These are phyloP conservation scores for Eutrema salsugineum DNA, from an alignment of 441 rosid genomes.

Conservation along the genomic window DNA sequence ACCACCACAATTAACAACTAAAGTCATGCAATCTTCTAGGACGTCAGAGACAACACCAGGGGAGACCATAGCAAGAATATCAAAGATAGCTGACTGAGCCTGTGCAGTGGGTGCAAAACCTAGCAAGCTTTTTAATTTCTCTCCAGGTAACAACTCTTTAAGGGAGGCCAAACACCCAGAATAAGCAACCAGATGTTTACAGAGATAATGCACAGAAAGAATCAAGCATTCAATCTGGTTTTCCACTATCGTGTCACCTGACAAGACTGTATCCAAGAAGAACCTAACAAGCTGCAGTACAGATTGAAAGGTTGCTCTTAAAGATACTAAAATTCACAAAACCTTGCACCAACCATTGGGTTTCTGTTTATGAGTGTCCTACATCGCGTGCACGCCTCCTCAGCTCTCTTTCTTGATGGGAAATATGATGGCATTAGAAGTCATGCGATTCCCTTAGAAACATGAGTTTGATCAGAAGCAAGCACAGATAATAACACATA, in stretches of 20 bases:
- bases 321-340: slow-evolving; percentile 66
- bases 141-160: slow-evolving; percentile 52
- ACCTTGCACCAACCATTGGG: slow-evolving; percentile 88
- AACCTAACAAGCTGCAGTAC: slow-evolving; percentile 66
- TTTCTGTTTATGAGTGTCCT: slow-evolving; percentile 84
- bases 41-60: slow-evolving; percentile 47
- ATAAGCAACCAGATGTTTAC: slow-evolving; percentile 52
- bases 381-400: too few species aligned
- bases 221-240: slow-evolving; percentile 76
- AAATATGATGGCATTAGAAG: slow-evolving; percentile 90
- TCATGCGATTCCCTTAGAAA: slow-evolving; percentile 70
- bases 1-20: slow-evolving; percentile 56
- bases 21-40: too few species aligned
- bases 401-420: slow-evolving; percentile 70
- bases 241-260: slow-evolving; percentile 42
- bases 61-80: slow-evolving; percentile 48
- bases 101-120: slow-evolving; percentile 56
- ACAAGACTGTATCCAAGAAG: slow-evolving; percentile 50
- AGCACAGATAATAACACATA: slow-evolving; percentile 65
- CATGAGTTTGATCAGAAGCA: slow-evolving; percentile 69
- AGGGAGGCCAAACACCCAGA: slow-evolving; percentile 49
- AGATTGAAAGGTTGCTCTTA: slow-evolving; percentile 62
- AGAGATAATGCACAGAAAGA: slow-evolving; percentile 52
- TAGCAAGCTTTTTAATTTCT: slow-evolving; percentile 51
- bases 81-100: slow-evolving; percentile 64